Base-by-base conservation (phyloP, 768 basidiomycete species). In the Tricholoma matsutake region DNA sequence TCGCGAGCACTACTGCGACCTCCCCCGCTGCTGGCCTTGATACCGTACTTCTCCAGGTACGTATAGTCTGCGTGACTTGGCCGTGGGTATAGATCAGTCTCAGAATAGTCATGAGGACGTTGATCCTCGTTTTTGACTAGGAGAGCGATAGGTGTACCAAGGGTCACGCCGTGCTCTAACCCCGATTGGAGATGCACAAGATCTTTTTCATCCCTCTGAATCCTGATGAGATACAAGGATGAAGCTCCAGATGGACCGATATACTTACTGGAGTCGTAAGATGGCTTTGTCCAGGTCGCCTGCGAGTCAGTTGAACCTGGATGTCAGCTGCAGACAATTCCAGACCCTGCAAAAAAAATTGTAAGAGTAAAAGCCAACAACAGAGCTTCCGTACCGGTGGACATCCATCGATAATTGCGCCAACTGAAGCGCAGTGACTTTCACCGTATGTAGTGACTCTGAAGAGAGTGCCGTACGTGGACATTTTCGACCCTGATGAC, bases 1-100 rank as follows among this genome's bases (percentile, higher is more conserved):
- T 99, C 97, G 28, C 97, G 86, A 45, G 97, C 97, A 70, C 91
- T 93, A 68, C 92, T 93, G 18, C 97, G 82, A 6, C 97, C 97
- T 52, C 97, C 97, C 37, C 97, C 97, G 61, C 91, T 93, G 81
- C 92, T 94, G 0, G 97, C 97, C 79, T 98, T 98, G 73, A 98
- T 75, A 31, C 95, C 95, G 71, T 98, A 99, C 69, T 99, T 99
- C 67, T 94, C 88, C 60, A 98, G 86, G 75, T 99, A 99, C 14
- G 97, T 99, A 74, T 90, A 97, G 74, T 99, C 97, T 11, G 97
- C 97, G 69, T 99, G 97, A 65, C 91, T 94, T 29, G 97, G 97
- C 20, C 97, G 89, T 32, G 97, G 97, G 79, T 94, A 99, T 57
- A 95, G 78, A 72, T 99, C 97, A 0, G 97, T 98, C 79, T 98